Evolutionary conservation across 305 asterid species (phyloP), one percentile per base, ranked within the genome.

Genomic region (Ilex paraguariensis): DNA sequence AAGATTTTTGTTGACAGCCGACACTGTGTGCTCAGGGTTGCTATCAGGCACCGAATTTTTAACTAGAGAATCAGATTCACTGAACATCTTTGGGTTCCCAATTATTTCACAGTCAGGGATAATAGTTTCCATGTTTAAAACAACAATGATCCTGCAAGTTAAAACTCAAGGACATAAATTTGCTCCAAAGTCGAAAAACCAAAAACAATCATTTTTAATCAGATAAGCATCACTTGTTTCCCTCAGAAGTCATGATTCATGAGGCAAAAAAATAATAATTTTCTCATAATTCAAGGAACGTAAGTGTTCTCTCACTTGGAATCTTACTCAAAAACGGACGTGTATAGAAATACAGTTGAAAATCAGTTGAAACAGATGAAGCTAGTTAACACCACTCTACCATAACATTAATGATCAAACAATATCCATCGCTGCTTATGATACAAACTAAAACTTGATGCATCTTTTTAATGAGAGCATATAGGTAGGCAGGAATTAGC

Each of bases 61-160:
- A 74, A 78, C 68, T 69, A 63, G 76, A 54, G 76, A 60, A 75
- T 76, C 90, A 59, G 70, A 50, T 56, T 82, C 95, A 3, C 66
- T 49, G 3, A 63, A 49, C 71, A 73, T 69, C 54, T 67, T 66
- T 13, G 99, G 99, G 62, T 87, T 86, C 64, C 99, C 97, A 64
- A 93, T 87, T 56, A 72, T 51, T 54, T 76, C 89, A 53, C 85
- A 90, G 42, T 90, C 89, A 31, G 83, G 90, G 65, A 90, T 86
- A 58, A 93, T 86, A 60, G 87, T 90, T 76, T 90, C 94, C 95
- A 93, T 84, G 79, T 93, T 86, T 54, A 93, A 76, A 65, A 93
- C 79, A 56, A 93, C 87, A 68, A 93, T 79, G 54, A 93, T 78
- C 94, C 98, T 93, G 94, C 83, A 87, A 63, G 57, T 10, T n/a